Base-by-base conservation (phyloP, 441 rosid genomes). In the Pelargonium australe region DNA sequence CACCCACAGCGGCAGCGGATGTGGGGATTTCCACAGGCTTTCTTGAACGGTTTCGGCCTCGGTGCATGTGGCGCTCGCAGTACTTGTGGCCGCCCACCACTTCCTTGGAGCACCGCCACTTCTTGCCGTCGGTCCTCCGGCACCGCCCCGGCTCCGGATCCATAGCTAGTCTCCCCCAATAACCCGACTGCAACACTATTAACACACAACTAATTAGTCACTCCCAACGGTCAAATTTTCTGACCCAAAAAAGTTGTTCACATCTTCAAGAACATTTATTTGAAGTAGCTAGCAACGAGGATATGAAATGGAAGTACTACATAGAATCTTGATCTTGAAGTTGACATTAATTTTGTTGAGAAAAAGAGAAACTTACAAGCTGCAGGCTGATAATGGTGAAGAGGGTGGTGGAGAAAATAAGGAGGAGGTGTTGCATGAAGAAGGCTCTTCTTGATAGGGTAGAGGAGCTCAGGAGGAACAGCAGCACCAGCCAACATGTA, bases 31-130 rank as follows among this genome's bases (percentile, higher is more conserved):
- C 98, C 97, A 90, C 96, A 84, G 90, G 98, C 97, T 95, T 95
- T 95, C 97, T 95, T 90, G 97, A 91, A 91, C 99, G 99, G 88
- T 85, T 92, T 82, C 98, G 97, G 87, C 99, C 97, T 68, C 96
- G 96, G 81, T 92, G 97, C 80, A 88, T 79, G 86, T 91, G 92
- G 90, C 98, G 97, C 87, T 53, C 60, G 19, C 60, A 53, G 60
- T 53, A 53, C 60, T 53, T 31, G 60, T 53, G 60, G 60, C 61
- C 61, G 10, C 61, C 61, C 61, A 55, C 61, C 61, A 55, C 91
- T 71, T 86, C 89, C 69, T 82, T 85, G 2, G 89, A 85, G 76
- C 89, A 86, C 81, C 90, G 80, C 89, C 89, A 85, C 77, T 85
- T 85, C 85, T 86, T 86, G 11, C 90, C 90, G 40, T 85, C 89